Percentiles rank a stretch among this genome's conserved stretches.
phyloP scores from a whole-genome alignment of 164 flowering plant genomes.

The Chloranthus sessilifolius region DNA sequence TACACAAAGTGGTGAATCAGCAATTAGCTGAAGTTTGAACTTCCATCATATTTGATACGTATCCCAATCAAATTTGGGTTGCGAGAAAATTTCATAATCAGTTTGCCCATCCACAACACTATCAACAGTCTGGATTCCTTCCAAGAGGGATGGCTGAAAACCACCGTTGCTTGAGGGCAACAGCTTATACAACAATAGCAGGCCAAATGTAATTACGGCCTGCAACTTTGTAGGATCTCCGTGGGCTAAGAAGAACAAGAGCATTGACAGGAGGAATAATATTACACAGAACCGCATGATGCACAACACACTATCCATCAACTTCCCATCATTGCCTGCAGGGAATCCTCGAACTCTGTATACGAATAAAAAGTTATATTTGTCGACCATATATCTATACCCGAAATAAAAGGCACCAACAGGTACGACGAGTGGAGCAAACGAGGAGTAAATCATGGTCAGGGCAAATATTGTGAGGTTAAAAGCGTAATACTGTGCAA shows the following conservation, averaged over 20 bases:
- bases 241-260: slow-evolving; percentile 77
- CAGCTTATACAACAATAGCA: slow-evolving; percentile 69
- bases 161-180: slow-evolving; percentile 69
- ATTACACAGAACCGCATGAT: slow-evolving; percentile 94
- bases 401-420: slow-evolving; percentile 96
- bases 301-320: slow-evolving; percentile 86
- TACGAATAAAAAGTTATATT: slow-evolving; percentile 91
- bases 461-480: slow-evolving; percentile 94
- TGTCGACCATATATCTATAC: slow-evolving; percentile 91
- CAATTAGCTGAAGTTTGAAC: slow-evolving; percentile 2
- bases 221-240: slow-evolving; percentile 94
- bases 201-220: slow-evolving; percentile 83
- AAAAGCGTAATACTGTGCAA: slow-evolving; percentile 97
- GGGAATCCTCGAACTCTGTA: slow-evolving; percentile 97
- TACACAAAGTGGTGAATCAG: slow-evolving; percentile 3
- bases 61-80: slow-evolving; percentile 95
- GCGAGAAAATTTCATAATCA: slow-evolving; percentile 87
- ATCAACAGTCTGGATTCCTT: slow-evolving; percentile 73
- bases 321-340: slow-evolving; percentile 93
- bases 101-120: slow-evolving; percentile 64
- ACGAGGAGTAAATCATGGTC: slow-evolving; percentile 84
- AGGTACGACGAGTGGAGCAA: slow-evolving; percentile 91
- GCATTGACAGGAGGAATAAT: slow-evolving; percentile 86
- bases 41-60: slow-evolving; percentile 40
- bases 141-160: slow-evolving; percentile 63